phyloP scores from a whole-genome alignment of 2,329 filamentous ascomycete species.

The Epichloe brachyelytri region DNA sequence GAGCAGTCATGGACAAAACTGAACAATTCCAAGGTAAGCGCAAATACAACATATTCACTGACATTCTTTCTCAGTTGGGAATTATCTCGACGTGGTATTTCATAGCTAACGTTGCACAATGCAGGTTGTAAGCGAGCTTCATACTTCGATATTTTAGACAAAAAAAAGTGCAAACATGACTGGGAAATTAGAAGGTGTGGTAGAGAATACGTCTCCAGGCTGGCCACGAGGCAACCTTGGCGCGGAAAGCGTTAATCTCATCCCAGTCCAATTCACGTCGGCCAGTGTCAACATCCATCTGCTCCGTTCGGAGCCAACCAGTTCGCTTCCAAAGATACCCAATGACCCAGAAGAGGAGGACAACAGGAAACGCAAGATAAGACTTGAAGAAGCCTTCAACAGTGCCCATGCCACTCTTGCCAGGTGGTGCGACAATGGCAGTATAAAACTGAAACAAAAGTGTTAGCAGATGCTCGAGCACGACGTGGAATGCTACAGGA shows the following conservation, averaged over 20 bases:
- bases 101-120: constrained; percentile 11
- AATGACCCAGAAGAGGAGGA: constrained; percentile 40
- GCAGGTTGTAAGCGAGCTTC: neutral
- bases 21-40: neutral
- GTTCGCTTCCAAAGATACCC: constrained; percentile 55
- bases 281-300: constrained; percentile 58
- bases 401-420: constrained; percentile 20
- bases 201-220: constrained; percentile 32
- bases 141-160: neutral
- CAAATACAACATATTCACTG: neutral
- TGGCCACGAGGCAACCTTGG: constrained; percentile 36
- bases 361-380: constrained; percentile 41
- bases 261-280: constrained; percentile 56
- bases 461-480: neutral
- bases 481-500: neutral
- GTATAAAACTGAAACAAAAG: constrained; percentile 30
- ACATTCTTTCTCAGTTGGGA: neutral
- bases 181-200: constrained; percentile 22
- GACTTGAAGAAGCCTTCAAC: constrained; percentile 42
- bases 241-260: constrained; percentile 41
- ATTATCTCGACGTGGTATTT: constrained; percentile 12
- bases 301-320: constrained; percentile 41
- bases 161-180: too few species aligned
- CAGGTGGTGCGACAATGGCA: constrained; percentile 27
- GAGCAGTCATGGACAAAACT: neutral